Evolutionary conservation across 2,329 filamentous ascomycete species (phyloP), one percentile per base, ranked within the genome.

Genomic region (Ceratocystis smalleyi): DNA sequence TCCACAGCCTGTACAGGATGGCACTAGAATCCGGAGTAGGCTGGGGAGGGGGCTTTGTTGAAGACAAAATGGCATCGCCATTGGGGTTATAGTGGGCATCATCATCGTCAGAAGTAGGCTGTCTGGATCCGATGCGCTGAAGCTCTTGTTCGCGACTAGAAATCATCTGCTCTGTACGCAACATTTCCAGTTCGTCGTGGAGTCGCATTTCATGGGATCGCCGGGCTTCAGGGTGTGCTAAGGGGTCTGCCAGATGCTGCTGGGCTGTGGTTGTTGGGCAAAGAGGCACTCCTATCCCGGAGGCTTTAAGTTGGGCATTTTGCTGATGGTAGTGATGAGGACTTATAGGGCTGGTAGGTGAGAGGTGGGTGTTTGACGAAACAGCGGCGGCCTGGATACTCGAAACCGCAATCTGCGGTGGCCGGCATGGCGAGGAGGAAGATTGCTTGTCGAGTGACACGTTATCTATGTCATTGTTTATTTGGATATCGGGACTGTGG

Each of bases 141-240:
- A 66, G 40, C 43, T 66, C 61, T 24, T 63, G 49, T 32, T 63
- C 62, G 59, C 78, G 73, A 15, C 74, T 72, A 5, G 78, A 79
- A 15, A 79, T 73, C 57, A 76, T 69, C 1, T 77, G 74, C 68
- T 80, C 78, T 57, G 76, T 73, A 2, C 78, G 77, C 24, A 80
- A 72, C 4, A 81, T 71, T 65, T 80, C 78, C 17, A 81, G 74
- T 61, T 80, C 77, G 63, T 81, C 78, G 59, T 76, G 75, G 17
- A 80, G 70, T 2, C 78, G 74, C 65, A 59, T 66, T 19, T 66
- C 65, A 22, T 66, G 59, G 0, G 63, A 64, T 45, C 65, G 59
- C 3, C 62, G 62, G 22, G 43, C 61, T 63, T 66, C 65, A 12
- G 51, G 35, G 7, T 62, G 35, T 4, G 24, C 55, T 15, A 61